These are phyloP conservation scores for Gracilaria gracilis DNA, from an alignment of 23 red algal species.

Conservation along the genomic window DNA sequence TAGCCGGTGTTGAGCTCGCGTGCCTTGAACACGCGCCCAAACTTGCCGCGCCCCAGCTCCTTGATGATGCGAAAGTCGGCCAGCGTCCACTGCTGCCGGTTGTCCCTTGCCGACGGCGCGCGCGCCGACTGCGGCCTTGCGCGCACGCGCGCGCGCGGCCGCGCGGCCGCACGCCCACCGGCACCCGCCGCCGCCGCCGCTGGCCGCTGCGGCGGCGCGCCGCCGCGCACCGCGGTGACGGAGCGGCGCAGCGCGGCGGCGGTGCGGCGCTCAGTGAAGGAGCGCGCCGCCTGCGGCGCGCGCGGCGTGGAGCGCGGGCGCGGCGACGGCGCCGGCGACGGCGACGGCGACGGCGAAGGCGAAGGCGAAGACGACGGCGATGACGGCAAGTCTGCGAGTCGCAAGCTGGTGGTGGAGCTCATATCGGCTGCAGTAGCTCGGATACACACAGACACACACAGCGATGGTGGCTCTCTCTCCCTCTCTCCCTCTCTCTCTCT, in stretches of 20 bases:
- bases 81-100: conserved; percentile 72
- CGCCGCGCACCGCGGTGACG: not conserved
- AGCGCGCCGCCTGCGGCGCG: conserved; percentile 27
- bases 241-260: not conserved
- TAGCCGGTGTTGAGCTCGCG: conserved; percentile 76
- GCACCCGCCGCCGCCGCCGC: too few relatives aligned
- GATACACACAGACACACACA: too few relatives aligned
- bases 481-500: too few relatives aligned
- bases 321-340: not conserved
- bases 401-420: not conserved
- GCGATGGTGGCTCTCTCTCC: too few relatives aligned
- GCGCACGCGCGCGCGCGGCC: not conserved
- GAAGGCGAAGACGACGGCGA: not conserved
- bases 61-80: conserved; percentile 88
- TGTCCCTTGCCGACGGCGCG: not conserved
- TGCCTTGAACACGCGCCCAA: conserved; percentile 89
- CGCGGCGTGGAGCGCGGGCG: not conserved
- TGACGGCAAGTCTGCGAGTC: not conserved
- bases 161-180: too few relatives aligned
- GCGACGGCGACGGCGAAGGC: conserved; percentile 2
- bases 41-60: conserved; percentile 84
- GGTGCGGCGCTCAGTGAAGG: conserved; percentile 18
- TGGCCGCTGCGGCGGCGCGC: not conserved
- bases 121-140: not conserved
- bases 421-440: too few relatives aligned